phyloP scores from a whole-genome alignment of 805 yeast species.

The Monosporozyma servazzii region DNA sequence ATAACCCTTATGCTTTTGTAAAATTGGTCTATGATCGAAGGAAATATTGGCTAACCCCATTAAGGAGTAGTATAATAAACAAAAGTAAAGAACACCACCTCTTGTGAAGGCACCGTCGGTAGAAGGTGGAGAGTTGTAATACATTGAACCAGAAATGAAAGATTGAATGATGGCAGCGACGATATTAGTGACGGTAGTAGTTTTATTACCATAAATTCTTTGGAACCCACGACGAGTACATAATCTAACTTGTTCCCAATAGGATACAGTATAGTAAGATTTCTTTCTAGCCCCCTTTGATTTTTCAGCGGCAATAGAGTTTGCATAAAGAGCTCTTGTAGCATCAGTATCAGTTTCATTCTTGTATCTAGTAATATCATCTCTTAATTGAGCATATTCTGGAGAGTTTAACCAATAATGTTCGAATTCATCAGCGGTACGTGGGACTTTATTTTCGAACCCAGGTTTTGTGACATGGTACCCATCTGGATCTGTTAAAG shows the following conservation, averaged over 20 bases:
- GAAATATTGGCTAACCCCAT: conserved; percentile 42
- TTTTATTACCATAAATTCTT: conserved; percentile 49
- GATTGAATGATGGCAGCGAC: conserved; percentile 39
- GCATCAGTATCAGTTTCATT: conserved; percentile 23
- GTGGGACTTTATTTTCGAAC: conserved; percentile 42
- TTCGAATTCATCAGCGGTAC: conserved; percentile 50
- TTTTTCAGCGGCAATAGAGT: conserved; percentile 25
- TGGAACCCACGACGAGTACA: conserved; percentile 46
- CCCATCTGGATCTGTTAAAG: conserved; percentile 52
- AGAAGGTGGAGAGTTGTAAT: conserved; percentile 40
- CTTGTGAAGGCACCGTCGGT: conserved; percentile 56
- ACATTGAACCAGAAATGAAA: conserved; percentile 55
- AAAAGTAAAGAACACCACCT: conserved; percentile 56
- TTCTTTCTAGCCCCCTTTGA: conserved; percentile 15
- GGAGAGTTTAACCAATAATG: conserved; percentile 36
- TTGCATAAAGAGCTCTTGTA: conserved; percentile 29
- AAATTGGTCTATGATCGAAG: conserved; percentile 48
- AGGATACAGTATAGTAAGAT: conserved; percentile 24
- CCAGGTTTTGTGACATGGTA: conserved; percentile 33
- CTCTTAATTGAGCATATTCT: conserved; percentile 30
- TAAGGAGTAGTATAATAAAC: conserved; percentile 44
- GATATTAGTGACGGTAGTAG: conserved; percentile 32
- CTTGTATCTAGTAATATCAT: conserved; percentile 36
- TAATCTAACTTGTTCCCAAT: conserved; percentile 40
- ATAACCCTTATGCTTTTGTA: conserved; percentile 63